phyloP scores from a whole-genome alignment of 345 rosid species.

The Corchorus capsularis region DNA sequence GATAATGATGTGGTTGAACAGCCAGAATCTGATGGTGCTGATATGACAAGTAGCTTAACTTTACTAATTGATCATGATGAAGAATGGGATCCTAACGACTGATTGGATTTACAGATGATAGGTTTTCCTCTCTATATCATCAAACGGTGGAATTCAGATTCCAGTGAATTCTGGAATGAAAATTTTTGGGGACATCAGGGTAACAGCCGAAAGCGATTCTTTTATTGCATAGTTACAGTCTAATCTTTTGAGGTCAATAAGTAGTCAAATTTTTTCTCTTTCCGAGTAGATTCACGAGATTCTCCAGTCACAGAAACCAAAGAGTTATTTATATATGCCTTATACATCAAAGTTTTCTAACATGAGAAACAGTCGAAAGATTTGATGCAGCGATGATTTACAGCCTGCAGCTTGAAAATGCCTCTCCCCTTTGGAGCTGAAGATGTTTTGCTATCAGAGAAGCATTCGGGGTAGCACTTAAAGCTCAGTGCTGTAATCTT shows the following conservation, averaged over 20 bases:
- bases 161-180: constrained; percentile 32
- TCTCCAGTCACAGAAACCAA: constrained; percentile 29
- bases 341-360: constrained; percentile 27
- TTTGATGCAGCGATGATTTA: constrained; percentile 23
- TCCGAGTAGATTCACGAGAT: constrained; percentile 35
- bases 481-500: constrained; percentile 11
- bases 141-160: constrained; percentile 31
- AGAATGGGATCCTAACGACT: constrained; percentile 98
- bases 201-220: constrained; percentile 35
- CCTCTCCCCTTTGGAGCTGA: background rate
- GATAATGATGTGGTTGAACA: constrained; percentile 53
- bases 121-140: constrained; percentile 14
- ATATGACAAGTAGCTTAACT: constrained; percentile 43
- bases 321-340: constrained; percentile 28
- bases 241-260: constrained; percentile 38
- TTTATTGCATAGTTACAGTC: constrained; percentile 30
- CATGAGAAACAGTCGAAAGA: constrained; percentile 13
- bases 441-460: background rate
- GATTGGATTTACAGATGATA: constrained; percentile 27
- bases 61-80: constrained; percentile 70
- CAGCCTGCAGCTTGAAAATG: constrained; percentile 1
- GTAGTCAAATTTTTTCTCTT: constrained; percentile 46
- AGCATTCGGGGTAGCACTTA: background rate
- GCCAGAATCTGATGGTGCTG: constrained; percentile 55
- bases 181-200: constrained; percentile 26